Evolutionary conservation across 371 early-diverging fungal species (phyloP), one percentile per base, ranked within the genome.

Genomic region (Syncephalastrum contaminatum): DNA sequence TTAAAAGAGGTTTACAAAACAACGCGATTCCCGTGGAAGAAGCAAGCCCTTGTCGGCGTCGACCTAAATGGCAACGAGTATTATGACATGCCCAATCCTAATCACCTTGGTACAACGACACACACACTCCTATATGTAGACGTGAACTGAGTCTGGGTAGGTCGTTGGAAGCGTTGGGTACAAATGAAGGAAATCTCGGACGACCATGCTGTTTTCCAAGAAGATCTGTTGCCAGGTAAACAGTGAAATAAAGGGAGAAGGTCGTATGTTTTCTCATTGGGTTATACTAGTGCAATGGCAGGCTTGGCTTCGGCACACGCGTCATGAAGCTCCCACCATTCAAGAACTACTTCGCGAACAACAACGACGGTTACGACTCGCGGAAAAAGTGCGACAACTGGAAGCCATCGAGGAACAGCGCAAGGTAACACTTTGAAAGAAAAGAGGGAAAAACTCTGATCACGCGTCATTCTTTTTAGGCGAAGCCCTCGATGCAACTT

Each of bases 1-100:
- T 48, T 75, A 0, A 53, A 58, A 21, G 10, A 50, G 43, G 21
- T 56, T 13, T 78, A 78, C 45, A 78, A 78, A 51, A 49, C 63
- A 4, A 64, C 56, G 1, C 39, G 74, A 2, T 77, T 81, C 39
- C 86, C 85, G 20, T 83, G 85, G 74, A 73, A 76, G 30, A 75
- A 78, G 16, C 77, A 80, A 51, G 74, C 71, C 1, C 69, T 88
- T 50, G 72, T 81, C 8, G 89, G 89, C 6, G 68, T 63, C 48
- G 89, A 88, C 64, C 60, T 81, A 13, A 67, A 72, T 18, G 89
- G 89, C 19, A 87, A 88, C 58, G 82, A 86, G 67, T 88, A 86
- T 63, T 88, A 84, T 79, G 87, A 88, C 62, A 82, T 80, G 42
- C 86, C 89, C 5, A 81, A 82, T 59, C 68, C 84, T 43, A 58